Evolutionary conservation across 2,329 filamentous ascomycete species (phyloP).

Genomic region (Phaeosphaeria sp.): DNA sequence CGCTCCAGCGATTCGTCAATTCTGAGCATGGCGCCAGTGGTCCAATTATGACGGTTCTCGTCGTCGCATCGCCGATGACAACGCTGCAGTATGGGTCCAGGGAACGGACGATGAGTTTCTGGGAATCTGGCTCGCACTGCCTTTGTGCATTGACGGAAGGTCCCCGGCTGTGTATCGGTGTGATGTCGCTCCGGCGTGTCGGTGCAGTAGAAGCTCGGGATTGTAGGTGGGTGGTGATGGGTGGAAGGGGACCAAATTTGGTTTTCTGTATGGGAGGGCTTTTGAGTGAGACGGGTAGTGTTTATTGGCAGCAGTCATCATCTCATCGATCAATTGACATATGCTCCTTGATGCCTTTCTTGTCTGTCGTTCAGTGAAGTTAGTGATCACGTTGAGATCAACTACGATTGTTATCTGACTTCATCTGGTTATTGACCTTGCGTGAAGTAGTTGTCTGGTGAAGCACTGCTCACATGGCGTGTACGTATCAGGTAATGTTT

Average conservation of each 20-base stretch:
- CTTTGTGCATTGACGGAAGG: conserved; percentile 17
- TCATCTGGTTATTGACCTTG: too few species aligned
- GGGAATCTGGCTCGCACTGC: conserved; percentile 16
- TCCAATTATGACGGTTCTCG: conserved; percentile 4
- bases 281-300: too few species aligned
- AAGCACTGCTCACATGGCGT: too few species aligned
- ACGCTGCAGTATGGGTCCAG: conserved; percentile 14
- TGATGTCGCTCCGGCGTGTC: conserved; percentile 17
- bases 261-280: too few species aligned
- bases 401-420: too few species aligned
- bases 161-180: conserved; percentile 11
- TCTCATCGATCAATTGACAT: background rate
- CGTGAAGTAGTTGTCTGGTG: too few species aligned
- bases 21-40: conserved; percentile 4
- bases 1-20: conserved; percentile 14
- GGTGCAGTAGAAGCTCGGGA: conserved; percentile 22
- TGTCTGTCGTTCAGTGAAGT: too few species aligned
- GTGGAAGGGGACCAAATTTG: too few species aligned
- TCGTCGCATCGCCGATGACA: too few species aligned
- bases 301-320: background rate
- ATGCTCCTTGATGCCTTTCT: background rate
- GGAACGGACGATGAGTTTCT: conserved; percentile 17
- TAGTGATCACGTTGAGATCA: too few species aligned
- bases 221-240: background rate
- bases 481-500: too few species aligned